These are phyloP conservation scores for Boletellus sp. DNA, from an alignment of 768 basidiomycete genomes.

Conservation along the genomic window DNA sequence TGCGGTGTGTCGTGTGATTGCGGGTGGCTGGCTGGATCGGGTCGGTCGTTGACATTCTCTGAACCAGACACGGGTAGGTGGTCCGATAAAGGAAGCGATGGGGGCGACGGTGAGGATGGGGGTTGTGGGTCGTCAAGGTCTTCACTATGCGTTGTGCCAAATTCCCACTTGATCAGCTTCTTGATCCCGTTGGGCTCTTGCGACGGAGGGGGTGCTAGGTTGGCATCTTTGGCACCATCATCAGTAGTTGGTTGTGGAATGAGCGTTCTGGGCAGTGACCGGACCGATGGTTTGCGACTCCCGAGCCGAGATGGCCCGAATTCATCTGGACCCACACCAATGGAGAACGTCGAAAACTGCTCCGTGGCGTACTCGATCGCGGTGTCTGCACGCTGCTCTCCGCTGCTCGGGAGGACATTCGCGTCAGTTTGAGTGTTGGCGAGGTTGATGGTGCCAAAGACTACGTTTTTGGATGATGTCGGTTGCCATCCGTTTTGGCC, in stretches of 20 bases:
- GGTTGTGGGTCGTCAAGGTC: conserved; percentile 5
- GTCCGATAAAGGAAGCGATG: not conserved
- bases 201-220: not conserved
- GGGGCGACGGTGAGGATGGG: not conserved
- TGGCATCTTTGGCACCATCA: not conserved
- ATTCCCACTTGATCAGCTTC: conserved; percentile 47
- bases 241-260: not conserved
- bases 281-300: conserved; percentile 25
- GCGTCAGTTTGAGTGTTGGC: conserved; percentile 18
- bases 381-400: conserved; percentile 10
- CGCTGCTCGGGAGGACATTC: not conserved
- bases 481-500: conserved; percentile 7
- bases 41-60: not conserved
- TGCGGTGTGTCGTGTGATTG: not conserved
- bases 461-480: conserved; percentile 31
- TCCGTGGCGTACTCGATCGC: conserved; percentile 22
- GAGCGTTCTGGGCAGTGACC: conserved; percentile 13
- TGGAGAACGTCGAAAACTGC: conserved; percentile 38
- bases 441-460: conserved; percentile 51
- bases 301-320: conserved; percentile 24
- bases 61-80: not conserved
- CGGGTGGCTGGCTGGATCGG: not conserved
- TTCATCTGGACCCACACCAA: conserved; percentile 43
- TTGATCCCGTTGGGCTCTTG: conserved; percentile 11
- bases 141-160: conserved; percentile 42